Percentiles rank a stretch among this genome's conserved stretches.
Evolutionary conservation across 805 yeast genomes (phyloP).

Genomic region (Hanseniaspora valbyensis): DNA sequence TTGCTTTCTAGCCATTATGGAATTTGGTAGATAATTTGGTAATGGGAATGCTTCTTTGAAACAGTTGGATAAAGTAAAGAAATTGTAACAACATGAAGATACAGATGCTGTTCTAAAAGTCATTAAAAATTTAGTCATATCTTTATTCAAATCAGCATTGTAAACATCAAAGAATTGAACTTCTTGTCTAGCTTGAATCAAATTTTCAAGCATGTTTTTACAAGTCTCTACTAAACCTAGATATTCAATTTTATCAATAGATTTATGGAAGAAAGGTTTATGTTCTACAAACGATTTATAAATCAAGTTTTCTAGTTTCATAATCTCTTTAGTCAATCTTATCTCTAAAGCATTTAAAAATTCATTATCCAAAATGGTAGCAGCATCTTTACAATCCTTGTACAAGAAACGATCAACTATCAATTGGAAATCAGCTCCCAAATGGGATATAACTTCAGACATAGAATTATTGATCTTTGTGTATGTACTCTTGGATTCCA

Average conservation of each 20-base stretch:
- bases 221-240: constrained; percentile 30
- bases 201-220: constrained; percentile 33
- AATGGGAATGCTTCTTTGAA: constrained; percentile 30
- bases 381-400: constrained; percentile 38
- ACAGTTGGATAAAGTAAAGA: constrained; percentile 37
- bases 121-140: constrained; percentile 31
- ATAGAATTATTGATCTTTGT: constrained; percentile 33
- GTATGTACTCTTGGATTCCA: constrained; percentile 41
- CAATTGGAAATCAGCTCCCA: constrained; percentile 38
- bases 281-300: constrained; percentile 32
- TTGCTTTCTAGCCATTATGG: constrained; percentile 34
- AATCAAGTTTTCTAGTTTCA: constrained; percentile 32
- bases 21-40: constrained; percentile 38
- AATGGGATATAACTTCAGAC: constrained; percentile 33
- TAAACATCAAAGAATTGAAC: constrained; percentile 38
- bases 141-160: constrained; percentile 34
- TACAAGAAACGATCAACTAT: constrained; percentile 40
- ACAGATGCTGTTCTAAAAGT: constrained; percentile 40
- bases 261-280: constrained; percentile 24
- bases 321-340: constrained; percentile 36
- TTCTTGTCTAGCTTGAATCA: constrained; percentile 41
- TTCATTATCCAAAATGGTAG: constrained; percentile 36
- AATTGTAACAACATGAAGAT: constrained; percentile 35
- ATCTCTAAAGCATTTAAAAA: constrained; percentile 39
- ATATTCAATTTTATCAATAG: constrained; percentile 30